Evolutionary conservation across 2,329 filamentous ascomycete genomes (phyloP).

Genomic region (Penicillium polonicum): DNA sequence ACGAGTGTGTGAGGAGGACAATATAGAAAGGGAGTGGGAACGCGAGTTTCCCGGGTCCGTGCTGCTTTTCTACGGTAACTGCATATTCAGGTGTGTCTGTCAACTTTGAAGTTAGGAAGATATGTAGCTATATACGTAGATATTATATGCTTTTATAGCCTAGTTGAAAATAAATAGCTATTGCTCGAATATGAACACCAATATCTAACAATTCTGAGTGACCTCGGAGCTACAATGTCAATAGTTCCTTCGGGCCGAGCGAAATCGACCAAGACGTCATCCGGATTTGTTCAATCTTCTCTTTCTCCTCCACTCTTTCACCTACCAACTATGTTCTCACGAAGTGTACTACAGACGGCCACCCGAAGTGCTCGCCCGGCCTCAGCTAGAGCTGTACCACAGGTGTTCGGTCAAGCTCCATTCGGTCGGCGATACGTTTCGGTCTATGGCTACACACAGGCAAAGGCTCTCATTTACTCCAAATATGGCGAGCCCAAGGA

Average conservation of each 20-base stretch:
- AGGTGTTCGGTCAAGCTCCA: conserved; percentile 13
- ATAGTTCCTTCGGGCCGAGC: conserved; percentile 19
- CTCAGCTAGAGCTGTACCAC: conserved; percentile 10
- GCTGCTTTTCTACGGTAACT: conserved; percentile 2
- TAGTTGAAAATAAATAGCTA: background rate
- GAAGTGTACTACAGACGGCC: conserved; percentile 25
- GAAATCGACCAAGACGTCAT: conserved; percentile 19
- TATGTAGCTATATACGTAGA: background rate
- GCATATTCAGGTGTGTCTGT: background rate
- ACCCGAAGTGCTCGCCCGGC: conserved; percentile 13
- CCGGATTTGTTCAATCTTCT: conserved; percentile 4
- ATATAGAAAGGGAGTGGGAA: conserved; percentile 8
- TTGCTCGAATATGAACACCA: background rate
- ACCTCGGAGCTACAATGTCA: background rate
- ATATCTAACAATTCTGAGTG: background rate
- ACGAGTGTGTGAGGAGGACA: conserved; percentile 2
- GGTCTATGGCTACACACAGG: conserved; percentile 51
- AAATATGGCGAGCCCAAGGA: conserved; percentile 51
- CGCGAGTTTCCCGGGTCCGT: conserved; percentile 17
- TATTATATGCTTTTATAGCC: background rate
- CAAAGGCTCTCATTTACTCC: conserved; percentile 50
- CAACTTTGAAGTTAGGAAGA: background rate
- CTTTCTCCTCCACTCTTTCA: background rate
- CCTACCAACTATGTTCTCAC: conserved; percentile 30
- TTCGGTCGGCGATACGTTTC: conserved; percentile 41